Base-by-base conservation (phyloP, 1,284 basidiomycete genomes). In the Anthracocystis walkeri region DNA sequence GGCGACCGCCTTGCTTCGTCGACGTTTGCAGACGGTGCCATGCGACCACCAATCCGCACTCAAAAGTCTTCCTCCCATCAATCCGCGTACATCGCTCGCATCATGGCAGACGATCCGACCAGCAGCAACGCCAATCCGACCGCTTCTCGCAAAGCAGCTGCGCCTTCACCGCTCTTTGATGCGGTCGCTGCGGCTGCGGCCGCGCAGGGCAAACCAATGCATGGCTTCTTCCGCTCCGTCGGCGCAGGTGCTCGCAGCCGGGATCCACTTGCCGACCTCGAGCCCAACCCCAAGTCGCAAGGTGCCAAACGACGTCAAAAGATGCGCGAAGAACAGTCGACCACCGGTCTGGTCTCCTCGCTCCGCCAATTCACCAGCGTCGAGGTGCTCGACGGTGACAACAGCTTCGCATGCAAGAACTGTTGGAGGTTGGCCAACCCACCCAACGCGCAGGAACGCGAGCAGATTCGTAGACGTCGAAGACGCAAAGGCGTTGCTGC, bases 381-480 rank as follows among this genome's bases (percentile, higher is more conserved):
- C 21, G 95, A 97, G 82, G 90, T 94, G 7, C 87, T 97, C 31
- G 93, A 97, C 75, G 94, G 93, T 0, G 94, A 96, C 77, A 97
- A 97, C 80, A 92, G 91, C 87, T 95, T 97, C 69, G 93, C 94
- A 0, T 97, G 95, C 85, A 89, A 92, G 77, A 89, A 92, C 62
- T 97, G 95, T 86, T 97, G 95, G 95, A 93, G 94, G 86, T 90
- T 92, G 50, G 90, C 89, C 46, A 90, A 93, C 78, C 91, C 91
- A 18, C 77, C 74, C 7, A 67, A 68, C 14, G 68, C 69, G 7
- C 70, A 67, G 41, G 78, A 80, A 42, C 46, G 71, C 18, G 72
- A 77, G 52, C 62, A 80, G 84, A 87, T 70, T 82, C 85, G 77
- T 85, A 59, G 84, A 67, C 31, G 85, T 83, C 10, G 86, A 82